phyloP scores from a whole-genome alignment of 768 basidiomycete genomes.

The Pleurotus djamor region DNA sequence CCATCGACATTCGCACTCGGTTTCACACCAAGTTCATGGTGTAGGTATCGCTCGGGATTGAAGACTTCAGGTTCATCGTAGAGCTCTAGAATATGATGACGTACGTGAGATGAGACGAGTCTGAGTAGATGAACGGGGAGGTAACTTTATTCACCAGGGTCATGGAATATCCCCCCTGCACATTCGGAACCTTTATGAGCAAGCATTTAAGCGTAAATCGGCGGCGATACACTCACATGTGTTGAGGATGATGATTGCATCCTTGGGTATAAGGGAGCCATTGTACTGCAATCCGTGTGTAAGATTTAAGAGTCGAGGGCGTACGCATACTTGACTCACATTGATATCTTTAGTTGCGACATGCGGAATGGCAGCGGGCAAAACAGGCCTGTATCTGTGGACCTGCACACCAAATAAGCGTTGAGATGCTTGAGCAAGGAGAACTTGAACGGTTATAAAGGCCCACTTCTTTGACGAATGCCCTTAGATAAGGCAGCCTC shows the following conservation, averaged over 20 bases:
- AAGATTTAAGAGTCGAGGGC: too few species aligned
- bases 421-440: too few species aligned
- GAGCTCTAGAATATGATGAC: neutral
- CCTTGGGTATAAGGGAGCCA: neutral
- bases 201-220: neutral
- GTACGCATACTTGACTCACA: neutral
- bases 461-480: conserved; percentile 19
- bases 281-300: neutral
- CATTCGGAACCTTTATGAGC: neutral
- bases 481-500: conserved; percentile 20
- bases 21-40: neutral
- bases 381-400: neutral
- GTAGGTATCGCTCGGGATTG: neutral
- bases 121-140: neutral
- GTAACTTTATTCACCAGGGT: neutral
- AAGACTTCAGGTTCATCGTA: neutral
- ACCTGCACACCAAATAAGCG: neutral
- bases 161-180: neutral
- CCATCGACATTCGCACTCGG: neutral
- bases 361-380: neutral
- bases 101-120: neutral
- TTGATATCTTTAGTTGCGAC: neutral
- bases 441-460: too few species aligned
- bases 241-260: neutral
- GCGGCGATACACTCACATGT: neutral